Evolutionary conservation across 2,329 filamentous ascomycete species (phyloP).

Genomic region (Didymella exigua): DNA sequence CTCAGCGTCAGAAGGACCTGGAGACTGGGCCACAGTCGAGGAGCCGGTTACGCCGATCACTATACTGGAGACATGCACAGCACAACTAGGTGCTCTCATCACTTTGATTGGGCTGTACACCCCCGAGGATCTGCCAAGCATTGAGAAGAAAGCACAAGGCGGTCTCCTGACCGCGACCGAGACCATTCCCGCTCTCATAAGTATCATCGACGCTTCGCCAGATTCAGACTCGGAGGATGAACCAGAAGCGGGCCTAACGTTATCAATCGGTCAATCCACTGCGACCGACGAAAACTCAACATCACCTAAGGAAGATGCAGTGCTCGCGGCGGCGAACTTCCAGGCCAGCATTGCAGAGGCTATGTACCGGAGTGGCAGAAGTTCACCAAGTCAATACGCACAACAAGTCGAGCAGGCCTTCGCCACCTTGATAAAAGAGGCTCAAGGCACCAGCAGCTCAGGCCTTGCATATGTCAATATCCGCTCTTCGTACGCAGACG

Average conservation of each 20-base stretch:
- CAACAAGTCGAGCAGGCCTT: conserved; percentile 45
- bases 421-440: conserved; percentile 44
- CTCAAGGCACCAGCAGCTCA: conserved; percentile 55
- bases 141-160: conserved; percentile 65
- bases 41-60: conserved; percentile 68
- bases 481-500: conserved; percentile 62
- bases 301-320: conserved; percentile 57
- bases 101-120: conserved; percentile 57
- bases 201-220: conserved; percentile 40
- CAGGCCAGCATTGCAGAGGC: conserved; percentile 62
- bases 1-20: conserved; percentile 48
- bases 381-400: conserved; percentile 61
- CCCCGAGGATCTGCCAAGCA: conserved; percentile 51
- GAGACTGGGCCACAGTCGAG: conserved; percentile 70
- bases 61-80: conserved; percentile 70
- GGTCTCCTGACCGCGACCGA: conserved; percentile 59
- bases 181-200: conserved; percentile 61
- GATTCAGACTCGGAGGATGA: conserved; percentile 24
- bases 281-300: conserved; percentile 36
- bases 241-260: conserved; percentile 39
- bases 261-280: conserved; percentile 37
- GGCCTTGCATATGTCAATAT: conserved; percentile 58
- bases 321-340: conserved; percentile 63
- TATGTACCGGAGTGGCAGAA: conserved; percentile 59
- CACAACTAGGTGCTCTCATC: conserved; percentile 60